phyloP scores from a whole-genome alignment of 345 rosid species.

The Nephelium lappaceum region DNA sequence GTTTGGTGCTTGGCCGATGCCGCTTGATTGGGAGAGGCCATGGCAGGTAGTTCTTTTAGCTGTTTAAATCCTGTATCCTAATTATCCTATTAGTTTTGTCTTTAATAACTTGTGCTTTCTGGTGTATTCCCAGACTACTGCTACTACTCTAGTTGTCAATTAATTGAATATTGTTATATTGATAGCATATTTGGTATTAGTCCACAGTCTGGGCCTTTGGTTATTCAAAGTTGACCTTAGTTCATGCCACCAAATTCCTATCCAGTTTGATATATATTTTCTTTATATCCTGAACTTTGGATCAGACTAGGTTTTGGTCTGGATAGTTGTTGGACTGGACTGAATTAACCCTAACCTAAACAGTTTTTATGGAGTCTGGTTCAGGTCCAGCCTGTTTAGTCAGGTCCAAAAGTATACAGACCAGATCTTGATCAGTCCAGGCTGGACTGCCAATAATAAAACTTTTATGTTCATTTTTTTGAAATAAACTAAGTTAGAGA shows the following conservation, averaged over 20 bases:
- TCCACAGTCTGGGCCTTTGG: not conserved
- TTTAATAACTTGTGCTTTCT: not conserved
- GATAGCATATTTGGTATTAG: not conserved
- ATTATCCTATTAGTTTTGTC: not conserved
- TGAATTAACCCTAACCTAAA: not conserved
- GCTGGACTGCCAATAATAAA: not conserved
- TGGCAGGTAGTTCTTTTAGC: conserved; percentile 76
- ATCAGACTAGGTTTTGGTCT: not conserved
- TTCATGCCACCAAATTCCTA: not conserved
- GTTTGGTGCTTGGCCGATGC: conserved; percentile 99
- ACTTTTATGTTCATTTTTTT: too few species aligned
- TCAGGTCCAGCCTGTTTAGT: not conserved
- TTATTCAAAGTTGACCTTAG: not conserved
- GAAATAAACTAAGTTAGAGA: not conserved
- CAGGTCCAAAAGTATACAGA: not conserved
- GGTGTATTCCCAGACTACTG: not conserved
- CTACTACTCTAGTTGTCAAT: not conserved
- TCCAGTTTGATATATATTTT: not conserved
- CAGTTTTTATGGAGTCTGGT: not conserved
- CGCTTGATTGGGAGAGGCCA: conserved; percentile 97
- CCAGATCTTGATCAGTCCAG: not conserved
- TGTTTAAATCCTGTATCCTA: not conserved
- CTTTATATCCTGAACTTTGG: not conserved
- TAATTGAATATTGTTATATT: too few species aligned
- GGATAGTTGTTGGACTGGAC: not conserved